Evolutionary conservation across 148 eudicot genomes (phyloP).

Genomic region (Arbutus unedo): DNA sequence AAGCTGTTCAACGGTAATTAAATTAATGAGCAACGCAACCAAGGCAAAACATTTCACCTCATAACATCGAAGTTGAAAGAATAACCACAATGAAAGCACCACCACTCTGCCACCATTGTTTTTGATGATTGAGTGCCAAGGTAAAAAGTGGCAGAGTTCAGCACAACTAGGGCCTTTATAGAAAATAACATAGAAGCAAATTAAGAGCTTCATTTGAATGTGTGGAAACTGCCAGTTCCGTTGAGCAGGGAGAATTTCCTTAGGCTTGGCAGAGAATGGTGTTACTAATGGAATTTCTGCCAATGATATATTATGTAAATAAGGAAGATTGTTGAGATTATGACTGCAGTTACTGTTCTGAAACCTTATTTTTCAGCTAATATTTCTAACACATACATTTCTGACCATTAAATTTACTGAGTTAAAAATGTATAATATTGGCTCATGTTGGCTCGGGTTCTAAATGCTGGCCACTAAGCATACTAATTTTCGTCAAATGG

Average conservation of each 20-base stretch:
- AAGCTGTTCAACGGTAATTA: background rate
- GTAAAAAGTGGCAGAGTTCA: background rate
- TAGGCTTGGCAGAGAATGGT: background rate
- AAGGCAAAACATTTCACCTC: background rate
- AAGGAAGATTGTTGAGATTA: background rate
- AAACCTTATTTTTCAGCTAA: background rate
- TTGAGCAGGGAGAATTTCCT: background rate
- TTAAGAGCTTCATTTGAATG: background rate
- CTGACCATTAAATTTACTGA: background rate
- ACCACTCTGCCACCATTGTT: background rate
- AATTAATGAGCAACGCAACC: background rate
- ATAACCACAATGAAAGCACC: background rate
- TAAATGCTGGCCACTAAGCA: background rate
- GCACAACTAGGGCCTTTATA: background rate
- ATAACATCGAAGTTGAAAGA: background rate
- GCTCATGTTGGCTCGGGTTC: background rate
- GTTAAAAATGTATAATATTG: background rate
- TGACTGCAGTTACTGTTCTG: background rate
- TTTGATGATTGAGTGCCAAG: background rate
- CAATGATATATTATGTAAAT: background rate
- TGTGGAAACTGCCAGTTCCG: background rate
- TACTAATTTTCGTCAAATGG: background rate
- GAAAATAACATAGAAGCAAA: background rate
- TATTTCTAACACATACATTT: background rate
- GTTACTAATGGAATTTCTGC: background rate